Evolutionary conservation across 1,139 yeast species (phyloP).

Genomic region (Kodamaea plutei): DNA sequence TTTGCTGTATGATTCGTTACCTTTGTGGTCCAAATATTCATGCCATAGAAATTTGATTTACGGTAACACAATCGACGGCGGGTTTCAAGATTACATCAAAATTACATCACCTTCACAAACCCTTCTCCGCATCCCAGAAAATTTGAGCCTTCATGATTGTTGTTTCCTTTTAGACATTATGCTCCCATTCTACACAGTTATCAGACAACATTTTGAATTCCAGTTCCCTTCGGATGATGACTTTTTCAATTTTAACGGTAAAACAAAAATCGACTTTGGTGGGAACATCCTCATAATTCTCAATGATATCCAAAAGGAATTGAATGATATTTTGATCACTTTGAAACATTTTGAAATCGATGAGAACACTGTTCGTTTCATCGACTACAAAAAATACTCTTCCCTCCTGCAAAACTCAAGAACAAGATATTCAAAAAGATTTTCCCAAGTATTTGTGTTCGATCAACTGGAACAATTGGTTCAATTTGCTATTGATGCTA

Average conservation of each 20-base stretch:
- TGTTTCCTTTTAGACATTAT: slow-evolving; percentile 33
- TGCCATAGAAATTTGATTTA: slow-evolving; percentile 27
- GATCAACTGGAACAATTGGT: slow-evolving; percentile 12
- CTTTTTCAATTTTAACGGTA: slow-evolving; percentile 3
- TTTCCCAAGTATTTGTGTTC: slow-evolving; percentile 21
- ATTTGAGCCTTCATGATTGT: slow-evolving; percentile 36
- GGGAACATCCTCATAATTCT: slow-evolving; percentile 27
- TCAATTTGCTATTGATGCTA: slow-evolving; percentile 19
- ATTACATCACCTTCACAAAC: slow-evolving; percentile 24
- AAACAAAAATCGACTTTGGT: slow-evolving; percentile 4
- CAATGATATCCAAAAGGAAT: slow-evolving; percentile 26
- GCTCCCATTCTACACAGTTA: slow-evolving; percentile 32
- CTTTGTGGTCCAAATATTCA: slow-evolving; percentile 11
- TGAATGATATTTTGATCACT: slow-evolving; percentile 36
- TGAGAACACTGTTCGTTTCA: slow-evolving; percentile 23
- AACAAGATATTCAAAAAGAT: slow-evolving; percentile 13
- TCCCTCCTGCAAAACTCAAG: slow-evolving; percentile 12
- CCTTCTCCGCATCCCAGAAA: slow-evolving; percentile 27
- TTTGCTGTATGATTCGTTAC: slow-evolving; percentile 1
- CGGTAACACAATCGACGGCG: slow-evolving; percentile 39
- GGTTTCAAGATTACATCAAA: slow-evolving; percentile 35
- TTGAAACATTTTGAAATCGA: slow-evolving; percentile 28
- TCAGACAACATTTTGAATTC: slow-evolving; percentile 16
- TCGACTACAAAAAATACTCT: slow-evolving; percentile 21
- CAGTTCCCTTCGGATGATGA: slow-evolving; percentile 1